These are phyloP conservation scores for Mortierella sp. DNA, from an alignment of 371 early-diverging fungal genomes.

Conservation along the genomic window DNA sequence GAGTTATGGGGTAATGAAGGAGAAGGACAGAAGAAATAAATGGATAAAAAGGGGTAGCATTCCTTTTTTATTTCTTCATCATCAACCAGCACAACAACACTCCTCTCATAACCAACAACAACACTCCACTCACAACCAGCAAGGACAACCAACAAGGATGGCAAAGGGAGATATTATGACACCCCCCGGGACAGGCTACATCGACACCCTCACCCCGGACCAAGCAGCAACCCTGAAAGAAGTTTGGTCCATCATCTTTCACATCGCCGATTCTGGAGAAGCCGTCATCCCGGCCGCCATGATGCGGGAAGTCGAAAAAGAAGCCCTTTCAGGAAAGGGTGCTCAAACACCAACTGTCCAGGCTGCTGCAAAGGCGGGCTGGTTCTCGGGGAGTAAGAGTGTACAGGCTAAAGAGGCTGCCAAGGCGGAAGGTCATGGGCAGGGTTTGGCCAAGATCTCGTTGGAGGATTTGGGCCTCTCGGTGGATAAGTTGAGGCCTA, in stretches of 20 bases:
- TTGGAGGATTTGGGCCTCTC: slow-evolving; percentile 38
- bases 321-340: slow-evolving; percentile 50
- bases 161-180: slow-evolving; percentile 39
- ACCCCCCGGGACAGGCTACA: slow-evolving; percentile 55
- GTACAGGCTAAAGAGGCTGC: slow-evolving; percentile 42
- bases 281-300: slow-evolving; percentile 37
- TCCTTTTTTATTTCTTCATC: background rate
- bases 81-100: background rate
- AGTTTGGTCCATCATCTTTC: slow-evolving; percentile 65
- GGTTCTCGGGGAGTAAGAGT: slow-evolving; percentile 35
- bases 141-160: slow-evolving; percentile 7
- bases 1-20: background rate
- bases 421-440: slow-evolving; percentile 32
- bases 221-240: slow-evolving; percentile 67
- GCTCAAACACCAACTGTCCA: slow-evolving; percentile 57
- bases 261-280: slow-evolving; percentile 54
- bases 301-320: slow-evolving; percentile 16
- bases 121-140: background rate
- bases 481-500: slow-evolving; percentile 43
- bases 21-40: background rate
- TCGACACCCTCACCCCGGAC: slow-evolving; percentile 61
- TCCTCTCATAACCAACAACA: background rate
- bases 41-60: background rate
- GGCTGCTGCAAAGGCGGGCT: slow-evolving; percentile 41
- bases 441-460: slow-evolving; percentile 47